Base-by-base conservation (phyloP, 2,329 filamentous ascomycete species). In the Aspergillus latus region DNA sequence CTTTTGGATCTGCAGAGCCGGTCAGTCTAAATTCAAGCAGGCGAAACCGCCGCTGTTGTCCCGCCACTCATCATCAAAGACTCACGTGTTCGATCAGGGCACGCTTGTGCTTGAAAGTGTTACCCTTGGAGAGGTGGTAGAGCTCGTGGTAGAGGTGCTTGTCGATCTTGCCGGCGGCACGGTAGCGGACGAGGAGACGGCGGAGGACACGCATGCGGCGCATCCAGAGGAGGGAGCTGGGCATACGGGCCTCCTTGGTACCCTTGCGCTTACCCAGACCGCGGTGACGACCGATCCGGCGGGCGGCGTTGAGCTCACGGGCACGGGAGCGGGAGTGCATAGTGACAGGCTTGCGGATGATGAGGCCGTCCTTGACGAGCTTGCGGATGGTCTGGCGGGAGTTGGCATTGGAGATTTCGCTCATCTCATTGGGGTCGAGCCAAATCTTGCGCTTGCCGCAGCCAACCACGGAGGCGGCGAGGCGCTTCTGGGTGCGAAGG, bases 91-190 rank as follows among this genome's bases (percentile, higher is more conserved):
- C 94, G 79, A 99, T 92, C 74, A 99, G 88, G 76, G 92, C 94
- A 83, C 94, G 89, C 92, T 97, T 99, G 91, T 99, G 94, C 92
- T 99, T 99, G 90, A 99, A 99, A 80, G 94, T 93, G 89, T 99
- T 99, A 95, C 94, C 95, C 92, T 99, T 99, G 88, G 90, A 94
- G 79, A 96, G 85, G 82, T 97, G 94, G 88, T 99, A 99, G 71
- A 99, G 91, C 85, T 97, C 92, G 88, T 99, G 94, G 88, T 99
- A 99, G 64, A 99, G 92, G 87, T 99, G 94, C 89, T 99, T 99
- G 85, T 99, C 94, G 80, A 99, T 99, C 90, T 99, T 99, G 82
- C 95, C 95, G 76, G 89, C 90, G 80, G 93, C 93, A 82, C 94
- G 94, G 87, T 99, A 99, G 87, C 97, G 97, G 85, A 97, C 94